Percentiles rank a stretch among this genome's conserved stretches.
Evolutionary conservation across 176 grass and related monocot genomes (phyloP).

Genomic region (Dactylis glomerata): DNA sequence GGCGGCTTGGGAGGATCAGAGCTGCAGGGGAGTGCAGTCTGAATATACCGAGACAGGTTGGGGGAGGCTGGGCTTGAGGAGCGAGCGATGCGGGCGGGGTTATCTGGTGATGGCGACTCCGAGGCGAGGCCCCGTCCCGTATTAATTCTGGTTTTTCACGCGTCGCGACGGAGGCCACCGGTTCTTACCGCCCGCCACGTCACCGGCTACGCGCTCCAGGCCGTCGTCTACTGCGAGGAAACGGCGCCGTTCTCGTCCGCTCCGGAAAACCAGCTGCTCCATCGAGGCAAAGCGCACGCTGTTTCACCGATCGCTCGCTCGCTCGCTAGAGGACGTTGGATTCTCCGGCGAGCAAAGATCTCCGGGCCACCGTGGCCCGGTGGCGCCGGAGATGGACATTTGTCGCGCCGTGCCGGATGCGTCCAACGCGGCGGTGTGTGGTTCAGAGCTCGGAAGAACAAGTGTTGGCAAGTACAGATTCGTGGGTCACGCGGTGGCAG

Average conservation of each 20-base stretch:
- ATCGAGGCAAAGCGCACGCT: too few relatives aligned
- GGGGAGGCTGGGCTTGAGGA: constrained; percentile 26
- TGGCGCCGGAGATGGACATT: not conserved
- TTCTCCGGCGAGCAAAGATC: too few relatives aligned
- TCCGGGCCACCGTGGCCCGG: too few relatives aligned
- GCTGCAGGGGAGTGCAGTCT: not conserved
- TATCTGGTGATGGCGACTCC: constrained; percentile 57
- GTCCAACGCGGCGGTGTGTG: not conserved
- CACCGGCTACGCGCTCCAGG: not conserved
- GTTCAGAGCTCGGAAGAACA: too few relatives aligned
- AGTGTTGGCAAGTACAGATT: not conserved
- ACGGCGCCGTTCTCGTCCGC: not conserved
- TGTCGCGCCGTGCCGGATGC: not conserved
- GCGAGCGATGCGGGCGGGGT: constrained; percentile 45
- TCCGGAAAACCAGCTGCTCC: too few relatives aligned
- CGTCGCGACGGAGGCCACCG: not conserved
- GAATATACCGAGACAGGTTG: not conserved
- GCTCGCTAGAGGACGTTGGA: too few relatives aligned
- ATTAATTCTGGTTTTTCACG: not conserved
- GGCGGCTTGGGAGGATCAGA: not conserved
- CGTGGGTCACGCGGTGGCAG: not conserved
- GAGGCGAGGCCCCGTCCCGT: not conserved
- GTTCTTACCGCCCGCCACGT: not conserved
- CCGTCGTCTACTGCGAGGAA: too few relatives aligned
- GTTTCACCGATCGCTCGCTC: too few relatives aligned